A percentile compares a stretch with the other conserved stretches of the same genome.
Evolutionary conservation across 176 grass and related monocot genomes (phyloP).

Genomic region (Phoenix dactylifera): DNA sequence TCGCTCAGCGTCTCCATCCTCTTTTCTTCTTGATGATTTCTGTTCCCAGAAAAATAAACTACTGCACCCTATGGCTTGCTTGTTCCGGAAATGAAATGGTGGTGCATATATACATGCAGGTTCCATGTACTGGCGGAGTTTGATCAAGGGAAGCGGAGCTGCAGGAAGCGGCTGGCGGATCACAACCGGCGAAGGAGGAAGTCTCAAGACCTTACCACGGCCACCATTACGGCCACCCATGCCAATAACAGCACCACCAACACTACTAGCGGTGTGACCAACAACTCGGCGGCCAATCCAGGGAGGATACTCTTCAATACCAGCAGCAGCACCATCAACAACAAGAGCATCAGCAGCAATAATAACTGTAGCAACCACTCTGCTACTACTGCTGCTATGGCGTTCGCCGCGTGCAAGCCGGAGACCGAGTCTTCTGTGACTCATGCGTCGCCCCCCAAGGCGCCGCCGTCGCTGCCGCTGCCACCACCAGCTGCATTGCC

Average conservation of each 20-base stretch:
- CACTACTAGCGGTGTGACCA: background rate
- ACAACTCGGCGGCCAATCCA: background rate
- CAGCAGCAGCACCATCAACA: too few relatives aligned
- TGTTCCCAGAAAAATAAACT: too few relatives aligned
- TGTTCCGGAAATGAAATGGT: background rate
- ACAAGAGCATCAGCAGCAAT: too few relatives aligned
- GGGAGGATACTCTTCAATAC: background rate
- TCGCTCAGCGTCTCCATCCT: too few relatives aligned
- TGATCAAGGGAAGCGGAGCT: slow-evolving; percentile 5
- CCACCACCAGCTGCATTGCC: background rate
- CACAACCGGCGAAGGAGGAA: slow-evolving; percentile 3
- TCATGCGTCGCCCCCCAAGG: too few relatives aligned
- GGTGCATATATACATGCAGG: background rate
- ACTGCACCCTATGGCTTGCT: background rate
- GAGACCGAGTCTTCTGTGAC: background rate
- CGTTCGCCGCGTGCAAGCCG: background rate
- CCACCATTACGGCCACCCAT: background rate
- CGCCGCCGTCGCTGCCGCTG: too few relatives aligned
- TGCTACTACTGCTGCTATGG: too few relatives aligned
- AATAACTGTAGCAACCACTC: too few relatives aligned
- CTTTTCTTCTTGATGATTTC: too few relatives aligned
- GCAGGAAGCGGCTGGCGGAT: slow-evolving; percentile 4
- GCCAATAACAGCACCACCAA: background rate
- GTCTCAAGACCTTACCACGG: background rate
- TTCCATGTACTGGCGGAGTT: slow-evolving; percentile 1